A percentile compares a stretch with the other conserved stretches of the same genome.
phyloP scores from a whole-genome alignment of 2,329 filamentous ascomycete genomes.

The Lecanicillium sp. region DNA sequence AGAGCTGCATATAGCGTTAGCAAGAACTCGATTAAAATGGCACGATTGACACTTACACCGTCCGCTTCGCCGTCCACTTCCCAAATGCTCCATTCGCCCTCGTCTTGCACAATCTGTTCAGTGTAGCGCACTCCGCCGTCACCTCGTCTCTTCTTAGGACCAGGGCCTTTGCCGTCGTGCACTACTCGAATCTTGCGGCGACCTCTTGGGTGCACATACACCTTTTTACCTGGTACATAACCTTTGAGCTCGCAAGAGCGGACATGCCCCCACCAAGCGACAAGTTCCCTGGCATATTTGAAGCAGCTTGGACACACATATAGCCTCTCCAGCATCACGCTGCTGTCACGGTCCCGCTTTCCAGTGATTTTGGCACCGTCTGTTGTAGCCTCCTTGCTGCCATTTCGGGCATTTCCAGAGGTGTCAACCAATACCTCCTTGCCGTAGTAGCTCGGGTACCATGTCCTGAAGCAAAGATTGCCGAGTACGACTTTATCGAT shows the following conservation, averaged over 20 bases:
- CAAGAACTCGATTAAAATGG: background rate
- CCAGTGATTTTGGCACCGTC: conserved; percentile 17
- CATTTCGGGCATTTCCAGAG: conserved; percentile 20
- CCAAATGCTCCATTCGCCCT: conserved; percentile 78
- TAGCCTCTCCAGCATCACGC: conserved; percentile 53
- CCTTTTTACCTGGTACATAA: conserved; percentile 55
- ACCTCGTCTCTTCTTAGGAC: conserved; percentile 28
- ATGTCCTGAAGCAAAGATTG: conserved; percentile 74
- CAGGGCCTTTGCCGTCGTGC: conserved; percentile 20
- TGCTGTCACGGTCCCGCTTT: conserved; percentile 25
- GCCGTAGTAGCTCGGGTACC: conserved; percentile 87
- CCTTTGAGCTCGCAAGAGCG: conserved; percentile 44
- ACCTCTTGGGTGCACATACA: conserved; percentile 58
- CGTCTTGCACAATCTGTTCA: conserved; percentile 40
- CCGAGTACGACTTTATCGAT: conserved; percentile 83
- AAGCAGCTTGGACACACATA: conserved; percentile 93
- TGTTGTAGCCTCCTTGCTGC: conserved; percentile 16
- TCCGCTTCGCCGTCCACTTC: conserved; percentile 87
- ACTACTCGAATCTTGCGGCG: conserved; percentile 30
- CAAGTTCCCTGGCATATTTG: conserved; percentile 68
- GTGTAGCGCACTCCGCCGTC: conserved; percentile 27
- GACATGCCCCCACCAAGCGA: conserved; percentile 50
- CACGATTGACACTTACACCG: conserved; percentile 42
- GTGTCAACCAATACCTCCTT: conserved; percentile 57
- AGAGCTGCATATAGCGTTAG: conserved; percentile 46